Conservation (phyloP, 441 rosid species). For the Syzygium syzygioides region DNA sequence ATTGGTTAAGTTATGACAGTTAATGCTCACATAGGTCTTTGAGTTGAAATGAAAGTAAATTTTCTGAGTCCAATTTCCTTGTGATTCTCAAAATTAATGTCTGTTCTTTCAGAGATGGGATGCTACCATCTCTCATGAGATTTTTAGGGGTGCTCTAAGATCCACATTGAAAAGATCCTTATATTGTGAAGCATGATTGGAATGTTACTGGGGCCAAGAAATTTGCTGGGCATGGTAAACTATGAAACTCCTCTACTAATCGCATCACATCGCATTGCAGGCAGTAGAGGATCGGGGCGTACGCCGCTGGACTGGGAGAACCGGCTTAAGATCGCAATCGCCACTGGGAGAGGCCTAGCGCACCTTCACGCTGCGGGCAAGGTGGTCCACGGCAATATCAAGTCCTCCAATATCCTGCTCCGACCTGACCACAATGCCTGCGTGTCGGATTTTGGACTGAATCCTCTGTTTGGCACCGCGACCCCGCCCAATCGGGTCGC, state of each 20-base stretch:
- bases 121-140: neutral
- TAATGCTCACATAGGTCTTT: neutral
- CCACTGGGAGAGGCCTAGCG: constrained; percentile 65
- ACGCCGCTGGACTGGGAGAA: constrained; percentile 90
- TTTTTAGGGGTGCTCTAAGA: neutral
- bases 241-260: neutral
- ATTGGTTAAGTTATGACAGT: neutral
- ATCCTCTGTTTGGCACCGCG: constrained; percentile 50
- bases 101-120: neutral
- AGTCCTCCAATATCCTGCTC: constrained; percentile 81
- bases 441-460: constrained; percentile 78
- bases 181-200: neutral
- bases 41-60: neutral
- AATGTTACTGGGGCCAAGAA: neutral
- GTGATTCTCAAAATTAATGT: neutral
- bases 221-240: neutral
- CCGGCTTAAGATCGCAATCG: constrained; percentile 67
- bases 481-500: constrained; percentile 64
- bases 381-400: constrained; percentile 81
- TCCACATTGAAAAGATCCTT: neutral
- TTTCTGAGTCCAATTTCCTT: neutral
- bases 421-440: constrained; percentile 56
- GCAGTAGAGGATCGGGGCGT: constrained; percentile 85
- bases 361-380: constrained; percentile 66
- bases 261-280: constrained; percentile 16